A percentile compares a stretch with the other conserved stretches of the same genome.
Evolutionary conservation across 2,329 filamentous ascomycete genomes (phyloP).

Genomic region (Cercospora brassicicola): DNA sequence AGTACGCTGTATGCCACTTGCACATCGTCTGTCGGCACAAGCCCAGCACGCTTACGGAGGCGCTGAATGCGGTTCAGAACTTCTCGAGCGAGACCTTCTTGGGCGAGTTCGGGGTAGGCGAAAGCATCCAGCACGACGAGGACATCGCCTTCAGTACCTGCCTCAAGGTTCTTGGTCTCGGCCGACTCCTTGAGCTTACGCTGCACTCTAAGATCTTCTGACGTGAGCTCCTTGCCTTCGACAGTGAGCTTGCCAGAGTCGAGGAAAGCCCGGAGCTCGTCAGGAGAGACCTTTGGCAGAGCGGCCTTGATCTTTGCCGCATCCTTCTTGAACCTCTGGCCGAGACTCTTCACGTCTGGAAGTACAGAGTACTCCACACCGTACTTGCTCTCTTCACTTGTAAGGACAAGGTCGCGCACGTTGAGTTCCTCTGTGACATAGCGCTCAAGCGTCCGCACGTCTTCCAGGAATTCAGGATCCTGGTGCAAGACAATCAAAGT

Average conservation of each 20-base stretch:
- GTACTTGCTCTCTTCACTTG: conserved; percentile 84
- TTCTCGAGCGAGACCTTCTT: conserved; percentile 86
- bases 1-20: conserved; percentile 89
- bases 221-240: conserved; percentile 78
- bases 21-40: conserved; percentile 89
- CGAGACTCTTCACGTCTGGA: conserved; percentile 90
- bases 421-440: conserved; percentile 94
- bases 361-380: conserved; percentile 87
- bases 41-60: conserved; percentile 87
- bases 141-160: conserved; percentile 85
- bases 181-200: conserved; percentile 73
- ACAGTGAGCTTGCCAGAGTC: conserved; percentile 72
- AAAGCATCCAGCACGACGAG: conserved; percentile 85
- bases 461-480: conserved; percentile 78
- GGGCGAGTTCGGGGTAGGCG: conserved; percentile 78
- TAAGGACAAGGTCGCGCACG: conserved; percentile 78
- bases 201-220: conserved; percentile 80
- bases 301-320: conserved; percentile 88
- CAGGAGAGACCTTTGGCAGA: conserved; percentile 72
- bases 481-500: conserved; percentile 85
- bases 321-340: conserved; percentile 97
- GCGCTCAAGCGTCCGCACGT: conserved; percentile 78
- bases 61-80: conserved; percentile 91
- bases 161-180: conserved; percentile 72
- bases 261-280: conserved; percentile 78